Conservation (phyloP, 2,329 filamentous ascomycete genomes). For the Calonectria leucothoes region DNA sequence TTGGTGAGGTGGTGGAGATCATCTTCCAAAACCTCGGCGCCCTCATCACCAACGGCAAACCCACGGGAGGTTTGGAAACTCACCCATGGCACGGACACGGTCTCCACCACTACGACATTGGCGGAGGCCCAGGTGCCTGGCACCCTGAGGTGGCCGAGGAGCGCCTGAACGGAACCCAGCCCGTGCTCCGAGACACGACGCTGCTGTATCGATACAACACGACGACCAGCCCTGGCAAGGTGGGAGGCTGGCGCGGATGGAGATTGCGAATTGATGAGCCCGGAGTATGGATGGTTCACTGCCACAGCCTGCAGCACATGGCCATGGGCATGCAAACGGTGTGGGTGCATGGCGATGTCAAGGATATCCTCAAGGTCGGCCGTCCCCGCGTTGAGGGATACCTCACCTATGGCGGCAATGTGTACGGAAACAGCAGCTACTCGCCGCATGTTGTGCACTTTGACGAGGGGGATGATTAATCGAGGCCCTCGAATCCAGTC, state of each 20-base stretch:
- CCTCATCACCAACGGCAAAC: neutral
- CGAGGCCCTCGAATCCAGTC: neutral
- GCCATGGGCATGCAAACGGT: slow-evolving; percentile 2
- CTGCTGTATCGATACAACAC: neutral
- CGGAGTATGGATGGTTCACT: neutral
- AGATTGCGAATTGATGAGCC: neutral
- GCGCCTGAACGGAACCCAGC: neutral
- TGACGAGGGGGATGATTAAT: neutral
- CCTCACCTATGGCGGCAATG: neutral
- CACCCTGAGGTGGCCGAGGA: neutral
- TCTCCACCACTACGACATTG: neutral
- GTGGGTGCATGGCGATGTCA: neutral
- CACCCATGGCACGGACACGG: neutral
- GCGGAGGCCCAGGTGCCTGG: neutral
- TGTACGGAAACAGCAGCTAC: neutral
- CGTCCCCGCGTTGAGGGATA: neutral
- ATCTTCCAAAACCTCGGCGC: neutral
- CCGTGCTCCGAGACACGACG: neutral
- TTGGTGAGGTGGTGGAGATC: neutral
- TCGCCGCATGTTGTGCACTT: neutral
- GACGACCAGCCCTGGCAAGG: neutral
- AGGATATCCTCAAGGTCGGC: neutral
- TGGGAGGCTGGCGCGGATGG: neutral
- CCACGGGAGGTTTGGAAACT: neutral
- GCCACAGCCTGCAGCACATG: slow-evolving; percentile 1